Conservation (phyloP, 371 early-diverging fungal species). For the Ordospora pajunii region DNA sequence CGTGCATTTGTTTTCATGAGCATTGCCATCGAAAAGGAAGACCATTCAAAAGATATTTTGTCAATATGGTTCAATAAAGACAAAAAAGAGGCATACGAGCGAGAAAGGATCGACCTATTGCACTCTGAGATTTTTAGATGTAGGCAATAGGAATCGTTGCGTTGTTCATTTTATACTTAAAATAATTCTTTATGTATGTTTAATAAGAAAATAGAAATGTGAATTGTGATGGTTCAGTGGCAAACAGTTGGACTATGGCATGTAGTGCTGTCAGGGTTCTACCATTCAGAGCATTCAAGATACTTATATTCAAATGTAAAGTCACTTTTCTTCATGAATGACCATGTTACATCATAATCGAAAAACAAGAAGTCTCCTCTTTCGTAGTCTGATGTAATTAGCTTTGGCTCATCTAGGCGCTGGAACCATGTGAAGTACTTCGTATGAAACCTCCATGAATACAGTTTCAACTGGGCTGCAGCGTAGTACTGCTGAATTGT, state of each 20-base stretch:
- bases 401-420: conserved; percentile 85
- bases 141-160: no score
- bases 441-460: conserved; percentile 95
- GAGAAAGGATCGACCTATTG: neutral
- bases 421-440: conserved; percentile 97
- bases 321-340: conserved; percentile 84
- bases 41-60: neutral
- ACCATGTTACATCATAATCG: conserved; percentile 94
- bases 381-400: conserved; percentile 89
- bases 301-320: conserved; percentile 65
- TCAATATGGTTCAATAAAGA: neutral
- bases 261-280: neutral
- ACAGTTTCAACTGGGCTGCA: conserved; percentile 82
- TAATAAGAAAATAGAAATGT: neutral
- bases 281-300: conserved; percentile 47
- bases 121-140: neutral
- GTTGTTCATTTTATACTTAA: no score
- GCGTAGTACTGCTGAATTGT: conserved; percentile 89
- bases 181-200: no score
- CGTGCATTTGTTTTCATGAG: conserved; percentile 41
- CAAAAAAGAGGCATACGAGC: neutral
- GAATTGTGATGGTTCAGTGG: no score
- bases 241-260: no score
- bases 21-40: neutral
- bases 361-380: conserved; percentile 94